Evolutionary conservation across 306 rosid species (phyloP), one percentile per base, ranked within the genome.

Genomic region (Cicer arietinum): DNA sequence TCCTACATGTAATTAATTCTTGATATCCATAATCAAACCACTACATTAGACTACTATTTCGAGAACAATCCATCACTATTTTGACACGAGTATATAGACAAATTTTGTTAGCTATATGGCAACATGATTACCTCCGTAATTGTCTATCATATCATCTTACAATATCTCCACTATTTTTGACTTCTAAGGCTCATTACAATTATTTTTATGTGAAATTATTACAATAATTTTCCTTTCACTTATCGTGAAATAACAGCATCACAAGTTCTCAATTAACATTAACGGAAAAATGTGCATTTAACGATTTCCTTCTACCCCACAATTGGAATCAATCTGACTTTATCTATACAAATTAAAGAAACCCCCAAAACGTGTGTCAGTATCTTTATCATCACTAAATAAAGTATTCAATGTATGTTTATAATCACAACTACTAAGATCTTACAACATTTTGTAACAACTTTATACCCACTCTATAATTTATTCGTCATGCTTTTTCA

Each of bases 401-500:
- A 3, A 41, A 41, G 16, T 65, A 65, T 64, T 42, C 20, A 13
- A 35, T 22, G 48, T 51, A 41, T 62, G 25, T 25, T 16, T 52
- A 58, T 25, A 61, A 14, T 44, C 52, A 62, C 47, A 42, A 13
- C 6, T 30, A 40, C 41, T 25, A 22, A 8, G 63, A 56, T 76
- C 53, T 61, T 62, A 61, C 8, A 5, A 75, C 39, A 1, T 39
- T 6, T 6, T 75, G 40, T 41, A 52, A 0, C 47, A 66, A 46
- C 41, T 71, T 42, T 18, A 30, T 43, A 67, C 59, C 79, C 47
- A 56, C 74, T 77, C 70, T 74, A 56, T 44, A 61, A 46, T 16
- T 57, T 47, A 42, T n/a, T 50, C 37, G 45, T 83, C 69, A 40
- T 42, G 8, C 20, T 53, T 53, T 61, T 37, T 37, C 37, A 53